Conservation (phyloP, 108 stramenopile genomes). For the Skeletonema tropicum region DNA sequence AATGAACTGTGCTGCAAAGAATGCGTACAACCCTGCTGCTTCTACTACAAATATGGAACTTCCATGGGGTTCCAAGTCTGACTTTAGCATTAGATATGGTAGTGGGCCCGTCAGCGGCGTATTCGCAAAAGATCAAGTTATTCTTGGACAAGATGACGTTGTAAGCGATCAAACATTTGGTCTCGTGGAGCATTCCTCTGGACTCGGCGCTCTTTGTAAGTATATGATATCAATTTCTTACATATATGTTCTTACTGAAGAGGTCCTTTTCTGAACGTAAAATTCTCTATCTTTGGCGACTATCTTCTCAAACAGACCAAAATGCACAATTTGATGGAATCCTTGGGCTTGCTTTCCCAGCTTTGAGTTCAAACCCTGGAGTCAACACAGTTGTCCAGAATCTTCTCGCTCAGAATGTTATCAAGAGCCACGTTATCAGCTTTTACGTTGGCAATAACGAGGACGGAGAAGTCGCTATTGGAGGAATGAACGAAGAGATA, state of each 20-base stretch:
- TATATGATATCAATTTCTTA: constrained; percentile 52
- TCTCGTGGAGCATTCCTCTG: constrained; percentile 87
- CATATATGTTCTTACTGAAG: too few species aligned
- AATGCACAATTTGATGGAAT: constrained; percentile 97
- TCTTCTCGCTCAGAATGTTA: constrained; percentile 74
- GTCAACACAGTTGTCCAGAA: constrained; percentile 90
- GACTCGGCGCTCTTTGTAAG: constrained; percentile 92
- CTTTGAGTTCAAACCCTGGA: constrained; percentile 78
- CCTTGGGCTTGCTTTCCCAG: constrained; percentile 93
- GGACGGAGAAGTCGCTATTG: constrained; percentile 95
- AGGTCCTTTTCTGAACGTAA: background rate
- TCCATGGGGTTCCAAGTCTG: constrained; percentile 39
- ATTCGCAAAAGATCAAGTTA: constrained; percentile 69
- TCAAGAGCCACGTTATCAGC: constrained; percentile 87
- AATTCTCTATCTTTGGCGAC: background rate
- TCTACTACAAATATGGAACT: constrained; percentile 66
- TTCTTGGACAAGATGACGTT: constrained; percentile 71
- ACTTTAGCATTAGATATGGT: constrained; percentile 95
- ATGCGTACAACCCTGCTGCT: constrained; percentile 45
- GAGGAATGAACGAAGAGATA: constrained; percentile 86
- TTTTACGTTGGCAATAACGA: constrained; percentile 95
- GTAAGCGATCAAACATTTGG: constrained; percentile 77
- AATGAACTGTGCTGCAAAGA: constrained; percentile 61
- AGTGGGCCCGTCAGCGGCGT: constrained; percentile 80
- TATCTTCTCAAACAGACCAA: constrained; percentile 13